A percentile compares a stretch with the other conserved stretches of the same genome.
Conservation (phyloP, 2,329 filamentous ascomycete species). For the Clarireedia monteithiana region DNA sequence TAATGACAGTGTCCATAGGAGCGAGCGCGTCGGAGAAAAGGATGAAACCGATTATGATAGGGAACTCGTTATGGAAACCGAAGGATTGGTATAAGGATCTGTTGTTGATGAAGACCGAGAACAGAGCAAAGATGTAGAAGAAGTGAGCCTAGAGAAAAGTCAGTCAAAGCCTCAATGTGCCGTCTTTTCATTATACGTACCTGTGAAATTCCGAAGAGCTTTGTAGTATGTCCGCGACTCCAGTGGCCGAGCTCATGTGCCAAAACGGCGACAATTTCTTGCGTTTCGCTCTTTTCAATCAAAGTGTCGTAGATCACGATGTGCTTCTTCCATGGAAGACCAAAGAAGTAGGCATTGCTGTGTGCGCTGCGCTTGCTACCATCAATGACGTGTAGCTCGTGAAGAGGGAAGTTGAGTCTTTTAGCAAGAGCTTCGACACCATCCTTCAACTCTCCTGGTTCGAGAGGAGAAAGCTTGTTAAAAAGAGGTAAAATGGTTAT, state of each 20-base stretch:
- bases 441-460: slow-evolving; percentile 80
- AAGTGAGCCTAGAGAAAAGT: slow-evolving; percentile 63
- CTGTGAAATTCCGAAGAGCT: slow-evolving; percentile 79
- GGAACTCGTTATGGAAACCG: slow-evolving; percentile 74
- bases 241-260: slow-evolving; percentile 97
- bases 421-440: slow-evolving; percentile 78
- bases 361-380: slow-evolving; percentile 82
- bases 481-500: slow-evolving; percentile 91
- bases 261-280: slow-evolving; percentile 91
- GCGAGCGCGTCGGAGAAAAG: slow-evolving; percentile 95
- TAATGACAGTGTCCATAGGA: slow-evolving; percentile 90
- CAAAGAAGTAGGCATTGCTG: slow-evolving; percentile 93
- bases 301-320: slow-evolving; percentile 99
- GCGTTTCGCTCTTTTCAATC: slow-evolving; percentile 85
- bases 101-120: slow-evolving; percentile 97
- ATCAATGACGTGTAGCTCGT: slow-evolving; percentile 91
- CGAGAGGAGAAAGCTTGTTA: slow-evolving; percentile 92
- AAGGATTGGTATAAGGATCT: slow-evolving; percentile 83
- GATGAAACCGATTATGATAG: slow-evolving; percentile 95
- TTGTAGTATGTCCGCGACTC: slow-evolving; percentile 91
- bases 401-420: slow-evolving; percentile 82
- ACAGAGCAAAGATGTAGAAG: slow-evolving; percentile 93
- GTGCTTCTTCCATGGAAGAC: slow-evolving; percentile 98
- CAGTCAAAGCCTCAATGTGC: slow-evolving; percentile 16
- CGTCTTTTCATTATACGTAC: slow-evolving; percentile 35